Conservation (phyloP, 140 eudicot genomes). For the Anethum foeniculum region DNA sequence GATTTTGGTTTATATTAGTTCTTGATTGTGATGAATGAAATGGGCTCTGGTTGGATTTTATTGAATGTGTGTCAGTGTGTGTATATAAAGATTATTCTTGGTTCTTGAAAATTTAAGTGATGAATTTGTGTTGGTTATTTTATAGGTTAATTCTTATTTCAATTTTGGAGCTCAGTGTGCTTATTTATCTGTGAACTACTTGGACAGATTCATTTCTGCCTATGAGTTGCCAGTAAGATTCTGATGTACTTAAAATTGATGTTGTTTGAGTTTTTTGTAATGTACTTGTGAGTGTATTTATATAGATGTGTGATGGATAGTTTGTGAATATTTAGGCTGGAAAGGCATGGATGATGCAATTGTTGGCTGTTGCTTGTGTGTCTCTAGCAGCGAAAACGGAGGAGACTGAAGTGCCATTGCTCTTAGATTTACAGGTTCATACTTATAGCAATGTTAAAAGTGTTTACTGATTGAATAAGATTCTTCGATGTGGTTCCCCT, state of each 20-base stretch:
- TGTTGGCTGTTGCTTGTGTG: constrained; percentile 64
- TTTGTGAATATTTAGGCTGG: constrained; percentile 26
- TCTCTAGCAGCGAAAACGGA: constrained; percentile 68
- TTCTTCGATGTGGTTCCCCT: not conserved
- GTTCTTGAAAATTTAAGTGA: not conserved
- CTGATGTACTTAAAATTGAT: not conserved
- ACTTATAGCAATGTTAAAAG: not conserved
- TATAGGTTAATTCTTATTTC: constrained; percentile 54
- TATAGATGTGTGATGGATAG: not conserved
- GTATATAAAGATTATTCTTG: not conserved
- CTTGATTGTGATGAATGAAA: not conserved
- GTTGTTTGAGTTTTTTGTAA: not conserved
- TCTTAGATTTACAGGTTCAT: constrained; percentile 61
- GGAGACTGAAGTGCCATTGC: constrained; percentile 53
- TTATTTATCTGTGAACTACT: constrained; percentile 50
- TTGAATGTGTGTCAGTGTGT: not conserved
- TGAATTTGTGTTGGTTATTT: not conserved
- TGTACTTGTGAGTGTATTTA: not conserved
- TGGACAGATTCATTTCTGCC: constrained; percentile 71
- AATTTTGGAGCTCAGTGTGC: constrained; percentile 57
- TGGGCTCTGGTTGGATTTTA: not conserved
- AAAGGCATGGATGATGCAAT: constrained; percentile 69
- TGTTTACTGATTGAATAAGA: not conserved
- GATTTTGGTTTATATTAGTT: not conserved
- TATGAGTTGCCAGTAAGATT: constrained; percentile 62